Evolutionary conservation across 768 basidiomycete genomes (phyloP), one percentile per base, ranked within the genome.

Genomic region (Dacryopinax primogenitus): DNA sequence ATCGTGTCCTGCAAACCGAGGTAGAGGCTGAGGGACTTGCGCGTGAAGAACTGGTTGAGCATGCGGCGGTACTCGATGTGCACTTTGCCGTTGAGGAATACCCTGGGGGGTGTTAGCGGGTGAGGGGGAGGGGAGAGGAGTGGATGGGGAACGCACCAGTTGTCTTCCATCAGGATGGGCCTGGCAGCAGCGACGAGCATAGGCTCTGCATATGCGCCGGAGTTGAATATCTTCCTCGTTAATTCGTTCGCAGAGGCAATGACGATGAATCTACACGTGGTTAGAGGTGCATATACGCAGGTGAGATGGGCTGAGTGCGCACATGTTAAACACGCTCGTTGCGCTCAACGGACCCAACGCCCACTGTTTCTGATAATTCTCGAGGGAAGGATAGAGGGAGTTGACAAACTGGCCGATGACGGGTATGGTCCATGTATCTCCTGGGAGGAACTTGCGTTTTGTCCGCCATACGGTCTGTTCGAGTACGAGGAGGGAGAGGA

Each of bases 261-360:
- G 72, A 99, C 96, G 72, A 99, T 98, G 76, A 97, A 98, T 70
- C 96, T 99, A 73, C n/a, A 1, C 16, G 33, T 21, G 32, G 18
- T 33, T n/a, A 35, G 32, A 1, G 44, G 28, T 35, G 21, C 36
- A 23, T 18, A 15, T 23, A 6, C 33, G 18, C 23, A n/a, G 26
- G 26, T 12, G 12, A 16, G 15, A 58, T 11, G 30, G 26, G 18
- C 4, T 26, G n/a, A n/a, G n/a, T 9, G 30, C 51, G 12, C 51
- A 58, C 96, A 99, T 97, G 77, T 99, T 95, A 79, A 99, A 99
- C 2, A 99, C 96, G 73, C 90, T 93, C 65, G 95, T 78, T 11
- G 86, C 92, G 69, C 87, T 88, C 34, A 99, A 81, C 15, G 86
- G 86, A 63, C 93, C 94, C 1, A 87, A 86, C 69, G 88, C 81